Base-by-base conservation (phyloP, 305 asterid species). In the Fraxinus paxiana region DNA sequence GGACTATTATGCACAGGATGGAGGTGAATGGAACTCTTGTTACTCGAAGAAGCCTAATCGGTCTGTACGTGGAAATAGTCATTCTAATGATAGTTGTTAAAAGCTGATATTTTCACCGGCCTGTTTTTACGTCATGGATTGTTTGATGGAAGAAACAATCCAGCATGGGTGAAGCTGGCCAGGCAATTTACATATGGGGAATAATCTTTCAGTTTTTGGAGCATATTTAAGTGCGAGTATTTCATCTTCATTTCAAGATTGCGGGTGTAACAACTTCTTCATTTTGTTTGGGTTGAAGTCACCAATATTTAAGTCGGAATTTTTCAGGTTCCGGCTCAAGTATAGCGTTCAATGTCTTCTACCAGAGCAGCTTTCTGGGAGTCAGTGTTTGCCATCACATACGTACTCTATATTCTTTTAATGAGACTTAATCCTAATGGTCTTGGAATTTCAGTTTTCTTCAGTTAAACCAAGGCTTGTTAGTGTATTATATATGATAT, bases 1-100 rank as follows among this genome's bases (percentile, higher is more conserved):
- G 99, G 99, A 95, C 89, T 95, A 95, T 85, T 95, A 95, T 89
- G 87, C 99, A 18, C 97, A 90, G 86, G 97, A 92, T 87, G 99
- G 99, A 8, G 99, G 99, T 80, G 94, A 88, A 24, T 95, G 98
- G 98, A 95, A 90, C 83, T 92, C 99, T 56, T 85, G 89, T 87
- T 91, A 95, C 85, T 82, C 94, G 0, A 93, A 93, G 90, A 95
- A 93, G 90, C 84, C 87, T 38, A 86, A 78, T 74, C 87, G 88
- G 80, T 83, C 61, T 78, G 59, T 79, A 67, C 86, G 74, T 12
- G 91, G 85, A 80, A 94, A 56, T 71, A 76, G 78, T 17, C 88
- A 83, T 79, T 85, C 90, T 84, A 86, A 76, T 81, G 83, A 33
- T 72, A 70, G 81, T 78, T 51, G 73, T 73, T 26, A 76, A 84